Evolutionary conservation across 1,139 yeast species (phyloP).

Genomic region (Pichia sp.): DNA sequence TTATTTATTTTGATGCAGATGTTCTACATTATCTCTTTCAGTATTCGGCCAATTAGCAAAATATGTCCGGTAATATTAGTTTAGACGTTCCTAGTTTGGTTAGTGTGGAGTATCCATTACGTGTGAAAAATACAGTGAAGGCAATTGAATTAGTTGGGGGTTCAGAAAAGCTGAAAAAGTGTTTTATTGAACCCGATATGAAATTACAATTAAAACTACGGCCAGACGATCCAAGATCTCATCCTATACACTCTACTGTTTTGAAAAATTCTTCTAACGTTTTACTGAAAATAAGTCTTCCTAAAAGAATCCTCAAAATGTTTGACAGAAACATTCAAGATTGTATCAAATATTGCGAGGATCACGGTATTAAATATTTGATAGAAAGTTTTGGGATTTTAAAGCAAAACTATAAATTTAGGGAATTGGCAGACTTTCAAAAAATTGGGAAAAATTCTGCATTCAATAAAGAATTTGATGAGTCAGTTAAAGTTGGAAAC

Average conservation of each 20-base stretch:
- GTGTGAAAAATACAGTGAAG: conserved; percentile 50
- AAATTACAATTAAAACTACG: conserved; percentile 59
- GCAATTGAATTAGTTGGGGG: conserved; percentile 84
- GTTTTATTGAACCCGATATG: conserved; percentile 25
- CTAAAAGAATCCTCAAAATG: conserved; percentile 46
- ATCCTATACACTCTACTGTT: conserved; percentile 55
- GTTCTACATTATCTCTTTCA: no score
- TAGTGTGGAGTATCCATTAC: conserved; percentile 74
- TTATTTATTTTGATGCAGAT: no score
- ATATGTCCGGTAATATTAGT: conserved; percentile 17
- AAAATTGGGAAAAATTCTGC: conserved; percentile 51
- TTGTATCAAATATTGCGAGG: conserved; percentile 35
- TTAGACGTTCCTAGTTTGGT: conserved; percentile 70
- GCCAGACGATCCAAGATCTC: conserved; percentile 63
- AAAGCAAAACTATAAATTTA: conserved; percentile 64
- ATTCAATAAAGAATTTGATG: conserved; percentile 34
- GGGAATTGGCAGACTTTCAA: conserved; percentile 88
- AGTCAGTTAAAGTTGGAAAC: conserved; percentile 34
- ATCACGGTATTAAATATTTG: conserved; percentile 26
- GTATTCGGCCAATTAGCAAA: background rate
- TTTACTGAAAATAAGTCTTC: conserved; percentile 60
- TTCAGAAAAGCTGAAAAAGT: conserved; percentile 34
- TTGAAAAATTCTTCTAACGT: conserved; percentile 49
- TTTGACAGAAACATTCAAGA: conserved; percentile 42
- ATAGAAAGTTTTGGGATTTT: conserved; percentile 62